Base-by-base conservation (phyloP, 2,329 filamentous ascomycete genomes). In the Botrytis byssoidea region DNA sequence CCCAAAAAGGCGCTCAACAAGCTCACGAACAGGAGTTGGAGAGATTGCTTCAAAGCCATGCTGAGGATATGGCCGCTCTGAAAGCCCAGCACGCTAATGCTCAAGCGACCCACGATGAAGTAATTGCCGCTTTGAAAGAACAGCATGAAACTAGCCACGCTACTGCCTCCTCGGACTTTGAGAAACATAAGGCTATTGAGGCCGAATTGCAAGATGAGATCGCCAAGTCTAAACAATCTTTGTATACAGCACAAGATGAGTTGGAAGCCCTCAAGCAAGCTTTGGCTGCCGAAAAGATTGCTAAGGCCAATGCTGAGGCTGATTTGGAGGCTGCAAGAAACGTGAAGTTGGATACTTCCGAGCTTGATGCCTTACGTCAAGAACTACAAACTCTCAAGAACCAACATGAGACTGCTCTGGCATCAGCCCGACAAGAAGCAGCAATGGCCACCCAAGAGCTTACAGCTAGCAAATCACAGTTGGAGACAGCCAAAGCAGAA, bases 251-350 rank as follows among this genome's bases (percentile, higher is more conserved):
- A 29, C 67, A 78, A 46, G 75, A 74, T 35, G 81, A 81, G 46
- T 57, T 81, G 25, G 78, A 81, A 35, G 71, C 66, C 20, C 66
- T 81, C 25, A 78, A 77, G 72, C 72, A 79, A 73, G 76, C 78
- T n/a, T 73, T 81, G 4, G 80, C 83, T 42, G 80, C 78, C 80
- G 85, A 88, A 75, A 83, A 82, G 77, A 81, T 82, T n/a, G 80
- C 87, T 6, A 84, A 86, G 76, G 85, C 78, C 55, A 73, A 76
- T 60, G 80, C 80, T n/a, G 76, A 81, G 80, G 88, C 89, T 32
- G 88, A 90, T 69, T 84, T 91, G 25, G 89, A 91, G 74, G 88
- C 88, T 12, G 81, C 84, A 63, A 86, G 85, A 82, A 89, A 84
- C 78, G 84, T 84, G 77, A 89, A 86, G 80, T 83, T 86, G 10